Base-by-base conservation (phyloP, 2,329 filamentous ascomycete genomes). In the Phaeoacremonium minimum region DNA sequence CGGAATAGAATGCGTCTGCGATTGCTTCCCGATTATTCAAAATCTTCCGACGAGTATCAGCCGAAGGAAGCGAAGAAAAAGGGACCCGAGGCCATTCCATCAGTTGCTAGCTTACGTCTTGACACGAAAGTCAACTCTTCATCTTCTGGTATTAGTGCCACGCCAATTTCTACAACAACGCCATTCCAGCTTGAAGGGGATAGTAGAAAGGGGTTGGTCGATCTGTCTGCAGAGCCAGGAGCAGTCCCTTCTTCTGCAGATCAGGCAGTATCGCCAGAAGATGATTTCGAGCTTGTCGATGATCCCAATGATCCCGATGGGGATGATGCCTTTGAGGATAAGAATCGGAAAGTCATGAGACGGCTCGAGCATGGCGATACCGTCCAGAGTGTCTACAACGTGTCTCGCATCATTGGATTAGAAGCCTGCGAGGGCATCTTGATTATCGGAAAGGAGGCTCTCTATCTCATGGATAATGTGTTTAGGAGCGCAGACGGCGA, bases 331-430 rank as follows among this genome's bases (percentile, higher is more conserved):
- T 94, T 94, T 44, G 94, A 98, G 60, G 94, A 98, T 60, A 97
- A 96, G 67, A 97, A 98, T 53, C 79, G 94, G 30, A 96, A 96
- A 60, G 91, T 98, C 30, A 94, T 97, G 88, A 79, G 93, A 35
- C 91, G 88, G 45, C 71, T 98, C 9, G 85, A 95, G 49, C 84
- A 85, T 11, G 89, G 90, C 5, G 93, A 98, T 51, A 79, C 90
- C 38, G 91, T 98, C 3, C 87, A 96, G 56, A 85, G 87, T 38
- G 88, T 96, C 2, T 95, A 88, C 69, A 98, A 98, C 50, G 83
- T 97, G 33, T 97, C 93, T 13, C 83, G 93, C 9, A 91, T 98
- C 37, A 83, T 95, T 19, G 93, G 93, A 8, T 71, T 98, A 4
- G 93, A 98, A 55, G 90, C 90, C 7, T 88, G 87, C 43, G 94